phyloP scores from a whole-genome alignment of 31 red algal genomes.

The Asparagopsis taxiformis region DNA sequence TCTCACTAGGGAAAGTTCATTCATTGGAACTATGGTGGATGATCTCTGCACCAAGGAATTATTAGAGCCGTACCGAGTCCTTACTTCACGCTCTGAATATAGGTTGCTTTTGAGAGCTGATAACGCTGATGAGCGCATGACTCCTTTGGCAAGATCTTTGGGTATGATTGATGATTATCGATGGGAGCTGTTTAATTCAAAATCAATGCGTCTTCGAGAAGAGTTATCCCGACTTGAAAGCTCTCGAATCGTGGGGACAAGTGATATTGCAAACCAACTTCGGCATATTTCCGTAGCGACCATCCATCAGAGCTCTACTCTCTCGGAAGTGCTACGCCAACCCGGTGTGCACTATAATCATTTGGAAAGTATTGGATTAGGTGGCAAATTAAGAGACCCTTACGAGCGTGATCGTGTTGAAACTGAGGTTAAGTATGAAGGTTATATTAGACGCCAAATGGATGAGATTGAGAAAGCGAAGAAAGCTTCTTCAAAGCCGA shows the following conservation, averaged over 20 bases:
- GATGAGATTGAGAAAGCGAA: slow-evolving; percentile 70
- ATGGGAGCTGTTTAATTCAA: slow-evolving; percentile 74
- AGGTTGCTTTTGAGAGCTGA: slow-evolving; percentile 93
- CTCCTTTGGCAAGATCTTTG: slow-evolving; percentile 68
- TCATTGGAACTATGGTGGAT: slow-evolving; percentile 97
- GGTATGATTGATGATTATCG: slow-evolving; percentile 90
- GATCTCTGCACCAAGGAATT: slow-evolving; percentile 93
- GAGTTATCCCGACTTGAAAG: slow-evolving; percentile 62
- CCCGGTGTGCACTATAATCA: slow-evolving; percentile 72
- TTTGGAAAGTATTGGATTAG: slow-evolving; percentile 40
- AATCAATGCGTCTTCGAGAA: slow-evolving; percentile 51
- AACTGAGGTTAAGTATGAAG: slow-evolving; percentile 74
- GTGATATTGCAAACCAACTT: slow-evolving; percentile 25
- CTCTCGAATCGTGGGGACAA: slow-evolving; percentile 29
- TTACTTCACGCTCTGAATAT: slow-evolving; percentile 95
- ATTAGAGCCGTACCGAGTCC: slow-evolving; percentile 95
- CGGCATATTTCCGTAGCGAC: slow-evolving; percentile 16
- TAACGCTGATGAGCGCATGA: slow-evolving; percentile 92
- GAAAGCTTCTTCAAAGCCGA: slow-evolving; percentile 19
- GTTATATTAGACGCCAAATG: slow-evolving; percentile 80
- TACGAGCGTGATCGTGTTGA: slow-evolving; percentile 89
- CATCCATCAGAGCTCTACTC: slow-evolving; percentile 39
- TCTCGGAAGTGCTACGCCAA: slow-evolving; percentile 70
- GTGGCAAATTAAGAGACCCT: slow-evolving; percentile 38
- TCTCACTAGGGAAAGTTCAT: slow-evolving; percentile 74